These are phyloP conservation scores for Termitomyces sp. DNA, from an alignment of 768 basidiomycete species.

Conservation along the genomic window DNA sequence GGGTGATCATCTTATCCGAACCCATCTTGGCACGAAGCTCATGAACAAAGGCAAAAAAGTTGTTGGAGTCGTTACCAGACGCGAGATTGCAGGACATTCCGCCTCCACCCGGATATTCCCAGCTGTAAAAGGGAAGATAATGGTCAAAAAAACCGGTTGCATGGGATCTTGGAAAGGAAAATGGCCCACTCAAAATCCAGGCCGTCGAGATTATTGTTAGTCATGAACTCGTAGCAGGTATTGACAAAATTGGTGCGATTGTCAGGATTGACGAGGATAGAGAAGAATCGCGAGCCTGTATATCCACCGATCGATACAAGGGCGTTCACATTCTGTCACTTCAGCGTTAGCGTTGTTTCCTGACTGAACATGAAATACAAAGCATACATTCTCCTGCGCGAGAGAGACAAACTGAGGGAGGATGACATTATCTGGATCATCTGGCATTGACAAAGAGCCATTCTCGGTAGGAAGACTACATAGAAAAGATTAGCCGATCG, in stretches of 20 bases:
- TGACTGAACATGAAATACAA: background rate
- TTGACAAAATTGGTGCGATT: constrained; percentile 64
- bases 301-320: constrained; percentile 66
- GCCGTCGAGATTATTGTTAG: constrained; percentile 50
- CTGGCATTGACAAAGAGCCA: constrained; percentile 21
- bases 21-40: constrained; percentile 52
- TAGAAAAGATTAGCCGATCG: background rate
- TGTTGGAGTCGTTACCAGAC: constrained; percentile 56
- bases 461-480: constrained; percentile 32
- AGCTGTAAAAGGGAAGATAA: constrained; percentile 28
- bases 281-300: constrained; percentile 60
- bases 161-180: background rate
- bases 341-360: background rate
- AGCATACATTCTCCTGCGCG: constrained; percentile 36
- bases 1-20: constrained; percentile 50
- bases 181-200: constrained; percentile 46
- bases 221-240: constrained; percentile 44
- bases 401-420: constrained; percentile 52
- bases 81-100: constrained; percentile 72
- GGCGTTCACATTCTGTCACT: constrained; percentile 46
- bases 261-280: constrained; percentile 46
- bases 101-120: constrained; percentile 74
- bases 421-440: constrained; percentile 25
- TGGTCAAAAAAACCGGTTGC: background rate
- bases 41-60: constrained; percentile 74